Evolutionary conservation across 2,329 filamentous ascomycete species (phyloP).

Genomic region (Cadophora sp.): DNA sequence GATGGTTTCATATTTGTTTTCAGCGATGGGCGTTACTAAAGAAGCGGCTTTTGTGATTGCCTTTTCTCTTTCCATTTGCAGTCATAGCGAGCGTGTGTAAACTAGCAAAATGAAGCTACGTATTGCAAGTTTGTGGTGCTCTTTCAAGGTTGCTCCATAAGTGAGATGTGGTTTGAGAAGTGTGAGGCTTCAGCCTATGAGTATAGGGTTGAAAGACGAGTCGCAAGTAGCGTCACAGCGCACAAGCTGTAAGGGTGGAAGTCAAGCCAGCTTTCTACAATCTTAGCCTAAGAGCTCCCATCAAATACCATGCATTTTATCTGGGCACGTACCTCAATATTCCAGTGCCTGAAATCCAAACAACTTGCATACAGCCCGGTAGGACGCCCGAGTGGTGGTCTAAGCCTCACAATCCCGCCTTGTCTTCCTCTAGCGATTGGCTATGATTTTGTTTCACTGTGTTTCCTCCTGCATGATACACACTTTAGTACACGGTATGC

Average conservation of each 20-base stretch:
- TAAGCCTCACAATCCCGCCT: background rate
- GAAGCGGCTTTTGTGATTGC: conserved; percentile 7
- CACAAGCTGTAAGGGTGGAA: background rate
- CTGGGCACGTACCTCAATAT: too few species aligned
- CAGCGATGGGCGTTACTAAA: conserved; percentile 12
- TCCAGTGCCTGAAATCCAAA: too few species aligned
- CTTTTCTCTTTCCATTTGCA: conserved; percentile 2
- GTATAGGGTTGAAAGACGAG: too few species aligned
- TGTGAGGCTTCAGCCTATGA: too few species aligned
- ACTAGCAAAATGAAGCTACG: background rate
- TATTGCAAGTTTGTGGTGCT: too few species aligned
- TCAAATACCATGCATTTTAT: too few species aligned
- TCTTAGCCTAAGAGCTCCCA: background rate
- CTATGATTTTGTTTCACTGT: background rate
- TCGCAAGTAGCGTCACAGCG: background rate
- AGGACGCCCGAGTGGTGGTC: too few species aligned
- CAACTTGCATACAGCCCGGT: too few species aligned
- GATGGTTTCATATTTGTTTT: conserved; percentile 6
- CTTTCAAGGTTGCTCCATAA: too few species aligned
- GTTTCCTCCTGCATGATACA: background rate
- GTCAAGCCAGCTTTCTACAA: background rate
- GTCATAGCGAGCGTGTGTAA: conserved; percentile 2
- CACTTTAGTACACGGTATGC: background rate
- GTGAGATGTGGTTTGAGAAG: too few species aligned
- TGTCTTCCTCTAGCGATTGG: background rate